These are phyloP conservation scores for Acorus calamus DNA, from an alignment of 106 monocot genomes.

Conservation along the genomic window DNA sequence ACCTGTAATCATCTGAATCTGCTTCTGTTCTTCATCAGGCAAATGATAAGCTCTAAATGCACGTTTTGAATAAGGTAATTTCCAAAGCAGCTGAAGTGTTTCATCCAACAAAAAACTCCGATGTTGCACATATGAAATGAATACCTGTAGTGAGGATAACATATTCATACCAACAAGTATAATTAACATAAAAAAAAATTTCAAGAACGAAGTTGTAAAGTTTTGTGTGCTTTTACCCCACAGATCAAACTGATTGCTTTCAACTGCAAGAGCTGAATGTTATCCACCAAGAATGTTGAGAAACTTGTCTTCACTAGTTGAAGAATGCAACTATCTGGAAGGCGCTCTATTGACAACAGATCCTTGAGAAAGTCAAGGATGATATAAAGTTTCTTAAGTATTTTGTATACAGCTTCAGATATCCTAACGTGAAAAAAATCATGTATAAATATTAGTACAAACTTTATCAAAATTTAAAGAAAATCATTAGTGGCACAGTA, in stretches of 20 bases:
- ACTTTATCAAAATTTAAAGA: neutral
- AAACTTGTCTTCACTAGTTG: slow-evolving; percentile 79
- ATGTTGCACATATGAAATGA: slow-evolving; percentile 77
- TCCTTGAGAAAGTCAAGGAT: slow-evolving; percentile 79
- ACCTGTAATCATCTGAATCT: slow-evolving; percentile 97
- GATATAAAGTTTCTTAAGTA: slow-evolving; percentile 81
- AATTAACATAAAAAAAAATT: neutral
- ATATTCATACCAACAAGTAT: slow-evolving; percentile 2
- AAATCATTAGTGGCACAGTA: neutral
- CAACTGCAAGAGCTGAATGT: slow-evolving; percentile 85
- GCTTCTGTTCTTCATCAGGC: slow-evolving; percentile 92
- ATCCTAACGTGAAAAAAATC: slow-evolving; percentile 35
- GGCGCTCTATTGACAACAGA: slow-evolving; percentile 53
- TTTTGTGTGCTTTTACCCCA: slow-evolving; percentile 34
- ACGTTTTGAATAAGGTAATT: slow-evolving; percentile 81
- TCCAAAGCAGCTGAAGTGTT: slow-evolving; percentile 74
- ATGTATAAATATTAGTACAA: slow-evolving; percentile 7
- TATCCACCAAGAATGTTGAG: slow-evolving; percentile 90
- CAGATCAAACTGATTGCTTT: slow-evolving; percentile 83
- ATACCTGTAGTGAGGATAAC: slow-evolving; percentile 38
- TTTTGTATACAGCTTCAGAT: slow-evolving; percentile 47
- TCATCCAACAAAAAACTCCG: slow-evolving; percentile 84
- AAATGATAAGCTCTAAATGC: slow-evolving; percentile 77
- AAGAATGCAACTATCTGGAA: slow-evolving; percentile 90
- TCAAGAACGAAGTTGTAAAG: neutral